Conservation (phyloP, 257 asterid species). For the Solanum boliviense region DNA sequence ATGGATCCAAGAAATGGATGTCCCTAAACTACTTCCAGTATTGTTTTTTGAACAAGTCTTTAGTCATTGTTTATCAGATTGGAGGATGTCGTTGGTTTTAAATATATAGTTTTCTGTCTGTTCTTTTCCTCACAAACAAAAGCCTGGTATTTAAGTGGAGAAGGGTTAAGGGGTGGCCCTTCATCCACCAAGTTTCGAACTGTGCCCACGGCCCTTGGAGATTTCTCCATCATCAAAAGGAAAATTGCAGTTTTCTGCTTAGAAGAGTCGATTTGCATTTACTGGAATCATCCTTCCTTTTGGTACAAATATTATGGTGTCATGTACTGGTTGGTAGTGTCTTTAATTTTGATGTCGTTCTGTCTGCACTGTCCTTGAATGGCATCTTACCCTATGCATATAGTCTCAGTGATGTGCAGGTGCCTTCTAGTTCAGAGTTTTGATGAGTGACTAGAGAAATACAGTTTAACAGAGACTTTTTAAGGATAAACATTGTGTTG, state of each 20-base stretch:
- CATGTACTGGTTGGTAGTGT: background rate
- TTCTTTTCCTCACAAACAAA: background rate
- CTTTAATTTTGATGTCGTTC: background rate
- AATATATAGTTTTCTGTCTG: background rate
- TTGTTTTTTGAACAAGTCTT: background rate
- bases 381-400: background rate
- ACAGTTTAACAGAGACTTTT: background rate
- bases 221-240: background rate
- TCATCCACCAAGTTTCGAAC: background rate
- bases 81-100: background rate
- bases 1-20: background rate
- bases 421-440: background rate
- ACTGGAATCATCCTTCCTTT: background rate
- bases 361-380: background rate
- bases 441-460: background rate
- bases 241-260: background rate
- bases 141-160: background rate
- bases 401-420: background rate
- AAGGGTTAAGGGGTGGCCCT: background rate
- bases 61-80: background rate
- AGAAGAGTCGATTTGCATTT: background rate
- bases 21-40: background rate
- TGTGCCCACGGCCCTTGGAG: background rate
- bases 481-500: background rate
- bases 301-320: background rate